A percentile compares a stretch with the other conserved stretches of the same genome.
phyloP scores from a whole-genome alignment of 441 rosid genomes.

The Syzygium syzygioides region DNA sequence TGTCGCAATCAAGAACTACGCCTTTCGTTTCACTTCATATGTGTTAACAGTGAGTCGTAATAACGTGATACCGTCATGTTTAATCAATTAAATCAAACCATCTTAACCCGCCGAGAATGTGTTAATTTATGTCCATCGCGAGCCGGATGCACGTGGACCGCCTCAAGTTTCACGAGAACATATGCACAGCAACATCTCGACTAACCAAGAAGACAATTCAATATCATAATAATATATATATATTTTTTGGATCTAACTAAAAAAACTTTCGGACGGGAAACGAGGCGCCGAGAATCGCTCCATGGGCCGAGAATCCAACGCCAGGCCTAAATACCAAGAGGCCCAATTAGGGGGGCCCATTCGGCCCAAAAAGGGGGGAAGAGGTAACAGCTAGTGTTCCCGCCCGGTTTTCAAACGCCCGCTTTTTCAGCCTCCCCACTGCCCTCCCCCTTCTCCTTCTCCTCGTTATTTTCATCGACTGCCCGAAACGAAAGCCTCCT shows the following conservation, averaged over 20 bases:
- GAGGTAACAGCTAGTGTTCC: slow-evolving; percentile 14
- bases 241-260: no score
- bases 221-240: not conserved
- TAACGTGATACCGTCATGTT: fast-evolving
- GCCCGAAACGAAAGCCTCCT: not conserved
- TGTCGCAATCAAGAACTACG: fast-evolving
- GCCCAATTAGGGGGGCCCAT: not conserved
- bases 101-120: fast-evolving
- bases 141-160: not conserved
- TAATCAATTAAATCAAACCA: not conserved
- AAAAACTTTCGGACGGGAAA: not conserved
- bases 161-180: not conserved
- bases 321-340: not conserved
- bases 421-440: slow-evolving; percentile 9
- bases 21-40: not conserved
- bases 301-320: not conserved
- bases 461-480: not conserved
- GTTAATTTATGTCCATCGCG: not conserved
- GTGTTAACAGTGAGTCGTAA: fast-evolving
- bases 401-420: slow-evolving; percentile 45
- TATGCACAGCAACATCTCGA: not conserved
- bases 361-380: not conserved
- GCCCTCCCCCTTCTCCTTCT: not conserved
- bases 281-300: not conserved
- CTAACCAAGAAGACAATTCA: not conserved